Base-by-base conservation (phyloP, 768 basidiomycete species). In the Gautieria morchelliformis region DNA sequence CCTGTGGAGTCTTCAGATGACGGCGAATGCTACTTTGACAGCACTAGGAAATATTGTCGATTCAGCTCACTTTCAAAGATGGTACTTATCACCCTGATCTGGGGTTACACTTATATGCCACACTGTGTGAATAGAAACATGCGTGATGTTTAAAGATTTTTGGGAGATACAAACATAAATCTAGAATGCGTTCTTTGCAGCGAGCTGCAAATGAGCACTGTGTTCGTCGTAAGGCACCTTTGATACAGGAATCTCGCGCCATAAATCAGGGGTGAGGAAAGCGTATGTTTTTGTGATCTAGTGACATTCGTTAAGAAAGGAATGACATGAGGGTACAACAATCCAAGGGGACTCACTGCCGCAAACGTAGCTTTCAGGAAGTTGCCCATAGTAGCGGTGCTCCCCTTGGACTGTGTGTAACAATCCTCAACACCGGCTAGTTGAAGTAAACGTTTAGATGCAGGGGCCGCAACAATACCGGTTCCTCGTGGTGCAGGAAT, bases 401-500 rank as follows among this genome's bases (percentile, higher is more conserved):
- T 94, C 68, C 96, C 96, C 76, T 93, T 95, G 56, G 95, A 86
- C 73, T 95, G 92, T 56, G 95, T 97, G 81, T 99, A 99, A 70
- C 83, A 85, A 73, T 99, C 96, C 76, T 94, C 84, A 62, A 99
- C 84, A 80, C 96, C 96, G 68, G 96, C 96, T 67, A 98, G 81
- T 75, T 99, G 95, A 62, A 99, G 77, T 67, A 99, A 79, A 64
- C 95, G 88, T 81, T 95, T 97, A 63, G 85, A 93, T 47, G 95
- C 95, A 42, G 95, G 96, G 51, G 96, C 96, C 67, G 96, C 96
- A 67, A 99, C 96, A 74, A 99, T 94, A 79, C 95, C 96, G 63
- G 96, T 99, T 69, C 96, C 96, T 65, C 96, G 89, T 57, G 94
- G 93, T 45, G 95, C 96, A 65, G 96, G 95, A 68, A 99, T 94